Evolutionary conservation across 1,284 basidiomycete species (phyloP), one percentile per base, ranked within the genome.

Genomic region (Trametes hirsuta): DNA sequence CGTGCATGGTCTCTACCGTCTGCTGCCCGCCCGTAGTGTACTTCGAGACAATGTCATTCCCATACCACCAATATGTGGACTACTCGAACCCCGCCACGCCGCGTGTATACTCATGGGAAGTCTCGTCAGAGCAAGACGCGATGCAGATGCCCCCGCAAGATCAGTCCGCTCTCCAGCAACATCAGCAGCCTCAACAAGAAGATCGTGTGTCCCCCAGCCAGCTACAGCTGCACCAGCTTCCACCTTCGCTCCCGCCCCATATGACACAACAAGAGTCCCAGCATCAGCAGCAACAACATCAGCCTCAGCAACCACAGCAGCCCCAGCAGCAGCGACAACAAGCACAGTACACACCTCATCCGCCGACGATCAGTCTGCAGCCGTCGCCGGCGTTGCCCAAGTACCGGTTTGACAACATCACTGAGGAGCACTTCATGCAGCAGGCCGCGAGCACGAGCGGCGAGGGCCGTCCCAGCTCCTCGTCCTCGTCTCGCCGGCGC

Each of bases 341-440:
- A 59, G 47, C 52, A 46, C 63, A 66, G 51, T 61, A 59, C 53
- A 52, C 61, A 25, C 51, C 59, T 35, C 62, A 60, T 24, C 61
- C 49, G 47, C 59, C 58, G 47, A 66, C 65, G 34, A 72, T 72
- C 54, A 65, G 64, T 24, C 61, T 72, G 18, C 68, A 64, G 48
- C 62, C 69, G 14, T 40, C 48, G 6, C 22, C 57, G 15, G 47
- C 55, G 47, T 51, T 63, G 66, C 59, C 59, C 47, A 62, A 63
- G 56, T 71, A 62, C 52, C 71, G 69, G 48, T 75, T 75, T 66
- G 72, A 73, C 58, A 71, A 68, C 59, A 65, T 67, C 44, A 68
- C 69, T 56, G 68, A 69, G 57, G 68, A 69, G 51, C 62, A 71
- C 42, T 73, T 70, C 55, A 53, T 51, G 14, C 49, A 51, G 49